A percentile compares a stretch with the other conserved stretches of the same genome.
These are phyloP conservation scores for Poterioochromonas sp. DNA, from an alignment of 352 stramenopile genomes.

Conservation along the genomic window DNA sequence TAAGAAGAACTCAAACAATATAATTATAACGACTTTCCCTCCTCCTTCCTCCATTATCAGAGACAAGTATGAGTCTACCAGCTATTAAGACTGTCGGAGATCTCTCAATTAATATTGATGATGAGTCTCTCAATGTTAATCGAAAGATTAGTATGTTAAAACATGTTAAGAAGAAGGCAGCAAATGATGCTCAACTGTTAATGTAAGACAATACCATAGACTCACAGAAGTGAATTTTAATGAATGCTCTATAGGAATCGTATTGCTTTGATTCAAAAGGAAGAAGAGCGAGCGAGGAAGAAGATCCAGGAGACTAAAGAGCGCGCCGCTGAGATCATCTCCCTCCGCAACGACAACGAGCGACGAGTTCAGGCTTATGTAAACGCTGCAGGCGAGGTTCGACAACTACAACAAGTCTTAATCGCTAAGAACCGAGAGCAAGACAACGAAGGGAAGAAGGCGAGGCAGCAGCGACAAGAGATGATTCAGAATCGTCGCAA, in stretches of 20 bases:
- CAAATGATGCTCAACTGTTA: slow-evolving; percentile 33
- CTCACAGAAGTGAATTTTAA: not conserved
- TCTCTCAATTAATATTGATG: no score
- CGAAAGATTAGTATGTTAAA: slow-evolving; percentile 5
- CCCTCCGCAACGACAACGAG: not conserved
- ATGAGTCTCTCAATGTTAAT: slow-evolving; percentile 6
- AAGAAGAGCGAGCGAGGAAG: slow-evolving; percentile 25
- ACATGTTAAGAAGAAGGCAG: slow-evolving; percentile 18
- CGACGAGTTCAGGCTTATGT: not conserved
- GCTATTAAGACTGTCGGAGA: no score
- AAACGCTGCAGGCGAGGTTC: not conserved
- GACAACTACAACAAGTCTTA: slow-evolving; percentile 3
- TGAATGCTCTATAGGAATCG: slow-evolving; percentile 20
- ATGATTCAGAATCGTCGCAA: not conserved
- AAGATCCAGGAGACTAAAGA: slow-evolving; percentile 29
- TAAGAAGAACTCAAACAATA: no score
- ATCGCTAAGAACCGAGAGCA: not conserved
- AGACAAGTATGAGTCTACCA: no score
- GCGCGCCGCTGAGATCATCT: not conserved
- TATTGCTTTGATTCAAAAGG: slow-evolving; percentile 26
- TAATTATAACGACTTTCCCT: no score
- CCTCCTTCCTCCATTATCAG: no score
- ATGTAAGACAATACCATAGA: not conserved
- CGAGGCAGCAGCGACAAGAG: not conserved
- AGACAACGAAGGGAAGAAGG: not conserved